Conservation (phyloP, 441 rosid species). For the Syzygium syzygioides region DNA sequence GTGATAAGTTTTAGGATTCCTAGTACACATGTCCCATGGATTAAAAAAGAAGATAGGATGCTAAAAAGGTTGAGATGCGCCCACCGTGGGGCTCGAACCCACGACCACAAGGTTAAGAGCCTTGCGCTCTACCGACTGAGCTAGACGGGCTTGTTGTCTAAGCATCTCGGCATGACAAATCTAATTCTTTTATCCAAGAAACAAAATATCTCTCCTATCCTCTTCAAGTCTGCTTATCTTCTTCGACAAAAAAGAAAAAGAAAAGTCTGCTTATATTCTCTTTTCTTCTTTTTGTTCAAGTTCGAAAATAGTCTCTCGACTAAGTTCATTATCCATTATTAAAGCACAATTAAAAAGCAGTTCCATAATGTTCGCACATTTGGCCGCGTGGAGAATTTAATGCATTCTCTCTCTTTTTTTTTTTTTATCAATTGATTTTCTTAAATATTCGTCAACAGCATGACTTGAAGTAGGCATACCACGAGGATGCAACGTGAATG, state of each 20-base stretch:
- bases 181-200: fast-evolving
- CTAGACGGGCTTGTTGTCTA: neutral
- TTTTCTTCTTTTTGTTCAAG: neutral
- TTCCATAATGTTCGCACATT: neutral
- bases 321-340: neutral
- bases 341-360: neutral
- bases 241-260: neutral
- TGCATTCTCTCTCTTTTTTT: neutral
- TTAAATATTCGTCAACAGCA: neutral
- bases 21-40: too few species aligned
- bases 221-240: neutral
- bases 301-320: neutral
- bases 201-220: neutral
- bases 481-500: too few species aligned
- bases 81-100: neutral
- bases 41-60: too few species aligned
- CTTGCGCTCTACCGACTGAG: neutral
- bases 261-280: neutral
- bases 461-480: too few species aligned
- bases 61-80: neutral
- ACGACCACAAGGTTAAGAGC: neutral
- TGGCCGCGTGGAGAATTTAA: neutral
- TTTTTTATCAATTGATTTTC: neutral
- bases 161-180: fast-evolving
- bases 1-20: too few species aligned